A percentile compares a stretch with the other conserved stretches of the same genome.
These are phyloP conservation scores for Anthracocystis walkeri DNA, from an alignment of 1,284 basidiomycete species.

Conservation along the genomic window DNA sequence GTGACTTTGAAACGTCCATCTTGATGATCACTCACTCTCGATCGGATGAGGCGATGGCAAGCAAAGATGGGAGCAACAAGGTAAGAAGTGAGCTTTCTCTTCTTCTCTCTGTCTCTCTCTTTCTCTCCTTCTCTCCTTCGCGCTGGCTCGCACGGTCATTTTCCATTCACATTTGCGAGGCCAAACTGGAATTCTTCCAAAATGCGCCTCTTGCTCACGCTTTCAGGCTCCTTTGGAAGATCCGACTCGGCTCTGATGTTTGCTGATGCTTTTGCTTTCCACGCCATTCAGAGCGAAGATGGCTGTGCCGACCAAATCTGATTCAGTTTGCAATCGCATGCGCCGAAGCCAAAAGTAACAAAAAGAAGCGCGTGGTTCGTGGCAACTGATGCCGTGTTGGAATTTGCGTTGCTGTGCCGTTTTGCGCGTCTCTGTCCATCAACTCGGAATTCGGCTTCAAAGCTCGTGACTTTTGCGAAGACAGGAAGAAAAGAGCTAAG, in stretches of 20 bases:
- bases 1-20: slow-evolving; percentile 33
- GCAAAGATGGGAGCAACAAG: background rate
- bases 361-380: background rate
- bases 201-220: background rate
- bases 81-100: background rate
- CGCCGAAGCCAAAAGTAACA: background rate
- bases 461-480: too few relatives aligned
- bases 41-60: slow-evolving; percentile 5
- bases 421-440: too few relatives aligned
- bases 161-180: background rate
- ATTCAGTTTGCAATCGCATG: background rate
- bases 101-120: slow-evolving; percentile 1
- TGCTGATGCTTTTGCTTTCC: too few relatives aligned
- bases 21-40: slow-evolving; percentile 6
- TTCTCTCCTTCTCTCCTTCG: background rate
- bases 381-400: background rate
- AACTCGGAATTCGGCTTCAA: too few relatives aligned
- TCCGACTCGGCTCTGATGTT: too few relatives aligned
- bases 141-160: slow-evolving; percentile 12
- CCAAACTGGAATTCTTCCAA: background rate
- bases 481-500: too few relatives aligned
- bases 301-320: too few relatives aligned
- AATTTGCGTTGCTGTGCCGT: background rate
- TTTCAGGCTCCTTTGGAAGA: too few relatives aligned
- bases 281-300: too few relatives aligned